phyloP scores from a whole-genome alignment of 2,329 filamentous ascomycete genomes.

The Colletotrichum salicis region DNA sequence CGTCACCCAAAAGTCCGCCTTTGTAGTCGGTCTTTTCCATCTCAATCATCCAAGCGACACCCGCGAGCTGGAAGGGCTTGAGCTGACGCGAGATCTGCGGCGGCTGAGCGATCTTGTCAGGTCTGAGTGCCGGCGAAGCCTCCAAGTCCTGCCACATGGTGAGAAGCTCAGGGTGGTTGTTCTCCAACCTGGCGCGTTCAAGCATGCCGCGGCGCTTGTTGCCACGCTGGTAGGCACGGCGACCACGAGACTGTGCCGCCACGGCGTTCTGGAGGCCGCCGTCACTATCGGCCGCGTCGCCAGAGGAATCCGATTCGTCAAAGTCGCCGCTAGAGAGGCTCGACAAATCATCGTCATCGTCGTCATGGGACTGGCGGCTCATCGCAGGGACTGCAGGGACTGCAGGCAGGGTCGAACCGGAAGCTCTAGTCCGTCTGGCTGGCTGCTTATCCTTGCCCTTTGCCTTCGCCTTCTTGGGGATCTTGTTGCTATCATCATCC shows the following conservation, averaged over 20 bases:
- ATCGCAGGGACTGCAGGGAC: not conserved
- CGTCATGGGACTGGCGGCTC: not conserved
- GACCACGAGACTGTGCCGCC: constrained; percentile 39
- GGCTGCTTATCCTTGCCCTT: constrained; percentile 1
- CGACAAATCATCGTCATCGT: constrained; percentile 16
- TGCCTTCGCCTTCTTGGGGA: constrained; percentile 1
- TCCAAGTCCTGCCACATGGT: constrained; percentile 88
- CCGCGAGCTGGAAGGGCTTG: constrained; percentile 94
- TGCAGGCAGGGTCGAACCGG: not conserved
- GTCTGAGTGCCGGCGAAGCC: constrained; percentile 73
- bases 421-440: constrained; percentile 4
- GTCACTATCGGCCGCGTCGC: constrained; percentile 2
- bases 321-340: constrained; percentile 1
- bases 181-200: constrained; percentile 76
- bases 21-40: constrained; percentile 89
- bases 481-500: not conserved
- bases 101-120: constrained; percentile 75
- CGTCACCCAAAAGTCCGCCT: constrained; percentile 91
- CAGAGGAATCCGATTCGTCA: constrained; percentile 1
- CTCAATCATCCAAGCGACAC: constrained; percentile 90
- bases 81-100: constrained; percentile 81
- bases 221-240: constrained; percentile 47
- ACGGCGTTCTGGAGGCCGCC: constrained; percentile 6
- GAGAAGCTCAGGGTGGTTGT: constrained; percentile 79
- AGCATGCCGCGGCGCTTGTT: constrained; percentile 42